Evolutionary conservation across 148 eudicot species (phyloP).

Genomic region (Tetragonia tetragonoides): DNA sequence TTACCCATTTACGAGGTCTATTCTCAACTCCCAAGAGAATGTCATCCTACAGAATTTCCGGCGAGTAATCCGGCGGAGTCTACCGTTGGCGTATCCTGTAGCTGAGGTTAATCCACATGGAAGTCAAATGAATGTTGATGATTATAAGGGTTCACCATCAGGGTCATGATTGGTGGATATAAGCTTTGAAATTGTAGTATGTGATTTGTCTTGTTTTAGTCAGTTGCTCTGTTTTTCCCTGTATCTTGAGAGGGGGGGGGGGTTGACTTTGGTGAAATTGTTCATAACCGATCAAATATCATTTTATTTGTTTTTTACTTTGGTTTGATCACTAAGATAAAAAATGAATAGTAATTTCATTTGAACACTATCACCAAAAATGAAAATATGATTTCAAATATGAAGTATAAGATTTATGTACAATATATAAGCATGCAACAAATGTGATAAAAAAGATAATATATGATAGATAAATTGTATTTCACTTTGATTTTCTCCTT

Average conservation of each 20-base stretch:
- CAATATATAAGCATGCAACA: too few relatives aligned
- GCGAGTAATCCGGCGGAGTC: conserved; percentile 2
- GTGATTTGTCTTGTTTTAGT: not conserved
- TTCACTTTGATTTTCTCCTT: too few relatives aligned
- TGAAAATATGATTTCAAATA: too few relatives aligned
- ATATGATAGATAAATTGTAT: too few relatives aligned
- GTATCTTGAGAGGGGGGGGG: not conserved
- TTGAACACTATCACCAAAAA: too few relatives aligned
- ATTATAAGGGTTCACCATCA: conserved; percentile 15
- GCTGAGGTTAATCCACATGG: conserved; percentile 22
- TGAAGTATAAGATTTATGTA: too few relatives aligned
- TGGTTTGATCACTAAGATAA: not conserved
- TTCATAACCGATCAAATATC: conserved; percentile 20
- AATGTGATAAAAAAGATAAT: too few relatives aligned
- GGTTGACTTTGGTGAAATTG: conserved; percentile 10
- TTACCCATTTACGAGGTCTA: too few relatives aligned
- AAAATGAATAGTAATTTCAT: too few relatives aligned
- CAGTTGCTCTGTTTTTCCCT: conserved; percentile 22
- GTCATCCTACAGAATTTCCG: conserved; percentile 28
- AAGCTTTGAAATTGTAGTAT: not conserved
- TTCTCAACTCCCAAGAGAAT: conserved; percentile 76
- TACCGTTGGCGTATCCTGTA: not conserved
- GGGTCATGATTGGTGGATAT: conserved; percentile 15
- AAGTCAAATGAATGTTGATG: conserved; percentile 18
- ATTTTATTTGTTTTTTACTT: not conserved